Evolutionary conservation across 192 early-diverging fungal species (phyloP).

Genomic region (Gryganskiella cystojenkinii): DNA sequence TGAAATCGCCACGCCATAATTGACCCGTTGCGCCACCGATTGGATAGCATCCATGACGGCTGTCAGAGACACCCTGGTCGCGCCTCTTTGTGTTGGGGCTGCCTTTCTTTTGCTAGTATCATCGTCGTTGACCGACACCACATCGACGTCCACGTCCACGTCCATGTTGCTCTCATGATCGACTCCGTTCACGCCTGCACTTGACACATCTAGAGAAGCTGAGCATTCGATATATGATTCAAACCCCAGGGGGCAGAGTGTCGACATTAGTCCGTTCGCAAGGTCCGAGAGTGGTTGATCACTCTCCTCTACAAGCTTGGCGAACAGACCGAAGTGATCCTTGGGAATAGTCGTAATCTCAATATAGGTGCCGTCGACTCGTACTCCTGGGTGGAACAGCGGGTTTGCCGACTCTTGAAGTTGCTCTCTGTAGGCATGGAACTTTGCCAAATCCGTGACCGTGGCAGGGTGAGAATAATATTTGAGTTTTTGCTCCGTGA

Average conservation of each 20-base stretch:
- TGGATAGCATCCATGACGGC: conserved; percentile 47
- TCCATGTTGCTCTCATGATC: conserved; percentile 24
- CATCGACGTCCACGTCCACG: conserved; percentile 10
- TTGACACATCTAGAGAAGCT: neutral
- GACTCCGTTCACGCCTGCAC: neutral
- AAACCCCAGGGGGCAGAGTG: conserved; percentile 37
- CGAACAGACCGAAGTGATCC: conserved; percentile 32
- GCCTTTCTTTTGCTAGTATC: neutral
- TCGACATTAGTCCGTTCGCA: conserved; percentile 16
- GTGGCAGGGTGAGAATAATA: conserved; percentile 36
- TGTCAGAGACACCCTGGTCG: conserved; percentile 21
- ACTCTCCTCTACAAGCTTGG: conserved; percentile 42
- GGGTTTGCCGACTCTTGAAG: conserved; percentile 22
- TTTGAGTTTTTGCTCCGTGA: conserved; percentile 45
- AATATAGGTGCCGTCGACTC: conserved; percentile 2
- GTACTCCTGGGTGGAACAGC: conserved; percentile 4
- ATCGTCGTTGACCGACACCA: neutral
- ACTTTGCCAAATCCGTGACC: conserved; percentile 35
- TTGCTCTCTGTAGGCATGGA: conserved; percentile 36
- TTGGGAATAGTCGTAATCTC: conserved; percentile 36
- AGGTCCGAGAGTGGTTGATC: conserved; percentile 22
- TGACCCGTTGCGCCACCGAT: conserved; percentile 33
- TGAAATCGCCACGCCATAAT: conserved; percentile 37
- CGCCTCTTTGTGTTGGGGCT: neutral
- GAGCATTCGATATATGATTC: conserved; percentile 17